These are phyloP conservation scores for Hypoxylon sp. DNA, from an alignment of 2,329 filamentous ascomycete species.

Conservation along the genomic window DNA sequence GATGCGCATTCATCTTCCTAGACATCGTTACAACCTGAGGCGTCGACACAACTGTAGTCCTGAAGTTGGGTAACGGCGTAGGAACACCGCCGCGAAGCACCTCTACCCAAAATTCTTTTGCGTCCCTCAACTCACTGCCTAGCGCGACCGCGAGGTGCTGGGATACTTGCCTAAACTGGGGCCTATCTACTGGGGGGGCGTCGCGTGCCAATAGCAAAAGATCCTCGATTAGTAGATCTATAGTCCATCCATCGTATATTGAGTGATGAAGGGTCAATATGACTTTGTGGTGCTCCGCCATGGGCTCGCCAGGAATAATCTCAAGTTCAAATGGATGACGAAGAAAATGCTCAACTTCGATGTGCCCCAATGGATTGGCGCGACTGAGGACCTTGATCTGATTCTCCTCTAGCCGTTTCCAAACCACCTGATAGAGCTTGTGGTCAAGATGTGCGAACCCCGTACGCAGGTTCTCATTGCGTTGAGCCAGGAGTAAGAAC, in stretches of 20 bases:
- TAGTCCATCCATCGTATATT: slow-evolving; percentile 94
- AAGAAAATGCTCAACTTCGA: slow-evolving; percentile 60
- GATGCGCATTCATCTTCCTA: slow-evolving; percentile 55
- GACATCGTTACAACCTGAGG: slow-evolving; percentile 49
- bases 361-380: slow-evolving; percentile 59
- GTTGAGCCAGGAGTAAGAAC: slow-evolving; percentile 63
- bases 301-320: slow-evolving; percentile 54
- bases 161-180: slow-evolving; percentile 74
- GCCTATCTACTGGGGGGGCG: slow-evolving; percentile 57
- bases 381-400: slow-evolving; percentile 61
- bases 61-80: slow-evolving; percentile 71
- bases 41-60: slow-evolving; percentile 55
- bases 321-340: slow-evolving; percentile 74
- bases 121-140: slow-evolving; percentile 55
- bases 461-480: slow-evolving; percentile 79
- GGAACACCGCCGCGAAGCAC: slow-evolving; percentile 72
- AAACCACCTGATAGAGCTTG: slow-evolving; percentile 74
- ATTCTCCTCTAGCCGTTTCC: slow-evolving; percentile 63
- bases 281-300: slow-evolving; percentile 52
- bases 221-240: slow-evolving; percentile 80
- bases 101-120: slow-evolving; percentile 78
- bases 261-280: slow-evolving; percentile 82
- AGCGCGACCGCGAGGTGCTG: slow-evolving; percentile 57
- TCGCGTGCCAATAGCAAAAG: slow-evolving; percentile 66
- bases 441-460: slow-evolving; percentile 75